Evolutionary conservation across 148 eudicot genomes (phyloP), one percentile per base, ranked within the genome.

Genomic region (Camellia granthamiana): DNA sequence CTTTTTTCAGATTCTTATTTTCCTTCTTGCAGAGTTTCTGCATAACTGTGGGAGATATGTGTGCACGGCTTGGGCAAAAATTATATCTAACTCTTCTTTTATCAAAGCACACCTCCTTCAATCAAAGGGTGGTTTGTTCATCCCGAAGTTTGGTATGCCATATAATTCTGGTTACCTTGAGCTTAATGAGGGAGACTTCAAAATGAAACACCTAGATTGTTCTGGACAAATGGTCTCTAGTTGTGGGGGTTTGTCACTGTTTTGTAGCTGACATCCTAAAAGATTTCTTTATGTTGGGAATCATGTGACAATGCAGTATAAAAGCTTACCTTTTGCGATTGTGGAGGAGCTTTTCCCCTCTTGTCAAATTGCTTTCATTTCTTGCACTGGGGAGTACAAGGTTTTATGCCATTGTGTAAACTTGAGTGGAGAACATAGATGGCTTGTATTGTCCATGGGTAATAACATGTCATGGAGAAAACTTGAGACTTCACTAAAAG

Each of bases 371-470:
- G 43, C 42, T 2, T 55, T 52, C 15, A 16, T 74, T 55, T 44
- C 77, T 74, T 44, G 55, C 38, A 74, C 16, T 52, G 58, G 19
- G 77, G 18, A 72, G 19, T 72, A 72, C 75, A 72, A 72, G 75
- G 75, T 72, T 6, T n/a, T 72, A 23, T 72, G 59, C 16, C 59
- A 16, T 72, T 72, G 75, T n/a, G 58, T 51, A 18, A 49, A 18
- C 9, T 72, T 18, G 51, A 47, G 58, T 23, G 23, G 16, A 23
- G 75, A 2, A 18, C 75, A 56, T 18, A 47, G 19, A 72, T 72
- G 75, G 75, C 21, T 8, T 72, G 58, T 72, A 44, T 72, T 38
- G 56, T 16, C 75, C 1, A 8, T 72, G 75, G 75, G 75, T 47
- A 51, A 14, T 8, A 23, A 47, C 7, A 54, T 15, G 30, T 72